Conservation (phyloP, 805 yeast genomes). For the Nakazawaea wyomingensis region DNA sequence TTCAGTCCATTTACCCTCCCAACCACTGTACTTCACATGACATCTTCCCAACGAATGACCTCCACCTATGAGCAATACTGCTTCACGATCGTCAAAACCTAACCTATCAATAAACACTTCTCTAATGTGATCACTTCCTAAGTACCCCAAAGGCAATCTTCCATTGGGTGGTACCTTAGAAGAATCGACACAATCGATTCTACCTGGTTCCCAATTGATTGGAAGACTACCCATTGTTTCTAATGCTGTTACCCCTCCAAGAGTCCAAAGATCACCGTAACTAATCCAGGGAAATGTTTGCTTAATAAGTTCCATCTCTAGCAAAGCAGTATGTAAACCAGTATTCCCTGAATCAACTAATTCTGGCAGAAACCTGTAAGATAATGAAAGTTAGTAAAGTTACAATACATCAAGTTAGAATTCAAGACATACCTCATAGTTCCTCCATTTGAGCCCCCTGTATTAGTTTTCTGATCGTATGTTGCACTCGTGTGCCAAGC, state of each 20-base stretch:
- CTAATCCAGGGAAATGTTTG: slow-evolving; percentile 63
- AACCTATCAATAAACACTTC: slow-evolving; percentile 52
- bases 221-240: slow-evolving; percentile 79
- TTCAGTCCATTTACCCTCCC: slow-evolving; percentile 44
- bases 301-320: slow-evolving; percentile 51
- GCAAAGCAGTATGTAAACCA: slow-evolving; percentile 56
- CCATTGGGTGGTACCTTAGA: slow-evolving; percentile 58
- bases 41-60: slow-evolving; percentile 79
- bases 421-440: slow-evolving; percentile 41
- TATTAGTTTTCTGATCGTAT: slow-evolving; percentile 47
- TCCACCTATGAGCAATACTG: slow-evolving; percentile 69
- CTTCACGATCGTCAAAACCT: slow-evolving; percentile 67
- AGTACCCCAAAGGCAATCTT: slow-evolving; percentile 68
- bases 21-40: slow-evolving; percentile 50
- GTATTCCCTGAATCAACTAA: slow-evolving; percentile 55
- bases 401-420: not conserved
- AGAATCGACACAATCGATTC: slow-evolving; percentile 51
- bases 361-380: slow-evolving; percentile 39
- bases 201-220: slow-evolving; percentile 78
- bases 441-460: slow-evolving; percentile 70
- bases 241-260: slow-evolving; percentile 73
- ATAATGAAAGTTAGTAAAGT: slow-evolving; percentile 13
- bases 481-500: slow-evolving; percentile 92
- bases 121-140: slow-evolving; percentile 61
- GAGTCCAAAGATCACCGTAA: slow-evolving; percentile 75